Conservation (phyloP, 2,329 filamentous ascomycete species). For the Ophiostoma triangulosporum region DNA sequence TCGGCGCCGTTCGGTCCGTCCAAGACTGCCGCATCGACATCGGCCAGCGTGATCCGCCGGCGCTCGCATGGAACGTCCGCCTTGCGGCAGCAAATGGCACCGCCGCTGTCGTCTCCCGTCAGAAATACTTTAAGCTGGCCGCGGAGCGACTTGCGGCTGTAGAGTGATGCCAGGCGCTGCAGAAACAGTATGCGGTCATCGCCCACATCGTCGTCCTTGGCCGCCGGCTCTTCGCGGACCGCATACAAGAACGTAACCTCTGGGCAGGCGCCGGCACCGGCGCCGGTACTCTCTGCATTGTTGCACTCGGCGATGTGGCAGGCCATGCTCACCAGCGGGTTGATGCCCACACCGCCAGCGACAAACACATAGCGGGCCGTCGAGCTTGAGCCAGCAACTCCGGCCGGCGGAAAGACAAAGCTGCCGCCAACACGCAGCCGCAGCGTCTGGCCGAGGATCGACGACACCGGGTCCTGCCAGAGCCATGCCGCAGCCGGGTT, state of each 20-base stretch:
- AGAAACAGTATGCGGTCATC: slow-evolving; percentile 34
- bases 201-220: not conserved
- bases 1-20: not conserved
- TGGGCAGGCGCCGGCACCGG: not conserved
- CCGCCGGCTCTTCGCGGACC: slow-evolving; percentile 19
- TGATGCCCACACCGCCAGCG: slow-evolving; percentile 72
- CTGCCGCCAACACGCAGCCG: slow-evolving; percentile 63
- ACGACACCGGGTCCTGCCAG: slow-evolving; percentile 37
- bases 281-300: slow-evolving; percentile 5
- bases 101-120: slow-evolving; percentile 15
- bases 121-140: slow-evolving; percentile 35
- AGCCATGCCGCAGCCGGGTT: slow-evolving; percentile 69
- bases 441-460: slow-evolving; percentile 45
- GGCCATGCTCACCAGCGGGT: slow-evolving; percentile 66
- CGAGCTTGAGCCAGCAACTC: slow-evolving; percentile 16
- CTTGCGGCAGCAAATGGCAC: slow-evolving; percentile 10
- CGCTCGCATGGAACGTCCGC: slow-evolving; percentile 19
- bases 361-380: slow-evolving; percentile 50
- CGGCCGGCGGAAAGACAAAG: slow-evolving; percentile 62
- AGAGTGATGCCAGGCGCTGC: slow-evolving; percentile 30
- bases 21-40: slow-evolving; percentile 27
- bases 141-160: slow-evolving; percentile 23
- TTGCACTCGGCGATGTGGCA: slow-evolving; percentile 38
- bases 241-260: slow-evolving; percentile 53
- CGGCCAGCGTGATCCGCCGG: slow-evolving; percentile 29